Base-by-base conservation (phyloP, 176 grass and related monocot species). In the Oryza brachyantha region DNA sequence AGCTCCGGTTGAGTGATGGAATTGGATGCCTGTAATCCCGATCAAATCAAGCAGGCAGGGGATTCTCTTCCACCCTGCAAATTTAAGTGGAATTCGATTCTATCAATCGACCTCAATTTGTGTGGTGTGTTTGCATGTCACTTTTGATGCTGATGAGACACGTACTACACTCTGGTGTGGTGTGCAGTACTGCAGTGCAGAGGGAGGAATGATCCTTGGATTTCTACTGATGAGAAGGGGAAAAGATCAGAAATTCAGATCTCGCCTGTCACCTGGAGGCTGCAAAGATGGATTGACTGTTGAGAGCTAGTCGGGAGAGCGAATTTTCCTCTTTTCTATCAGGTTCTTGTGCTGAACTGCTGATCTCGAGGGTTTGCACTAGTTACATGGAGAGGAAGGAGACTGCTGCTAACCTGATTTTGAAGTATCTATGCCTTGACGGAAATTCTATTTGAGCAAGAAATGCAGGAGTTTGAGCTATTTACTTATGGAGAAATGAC, bases 341-440 rank as follows among this genome's bases (percentile, higher is more conserved):
- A 17, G 13, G 64, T 8, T 54, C 14, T 26, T 17, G 4, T 41
- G 3, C 16, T 59, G 11, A 16, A 42, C 31, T 19, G 59, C 5
- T n/a, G 29, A 59, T 66, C 7, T 57, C 57, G 29, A 57, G 8
- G 24, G 0, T 2, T 57, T 14, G 68, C 19, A 57, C 2, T 22
- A 43, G 19, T 28, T 50, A 58, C 7, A 57, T 57, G n/a, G 8
- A 57, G n/a, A 24, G 52, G n/a, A 57, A 3, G 16, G 28, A 21
- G 14, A 29, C 10, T 10, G 8, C 19, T 8, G 45, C 40, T 74
- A 50, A 39, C 65, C 76, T 88, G 71, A 89, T 93, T 66, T 89
- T 85, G 83, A 89, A 91, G 84, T 89, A 91, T 81, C 77, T 54
- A 4, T 84, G 50, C 38, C 80, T 69, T 71, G 90, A 85, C n/a